These are phyloP conservation scores for Aspergillus sclerotioniger DNA, from an alignment of 495 filamentous ascomycete species.

Conservation along the genomic window DNA sequence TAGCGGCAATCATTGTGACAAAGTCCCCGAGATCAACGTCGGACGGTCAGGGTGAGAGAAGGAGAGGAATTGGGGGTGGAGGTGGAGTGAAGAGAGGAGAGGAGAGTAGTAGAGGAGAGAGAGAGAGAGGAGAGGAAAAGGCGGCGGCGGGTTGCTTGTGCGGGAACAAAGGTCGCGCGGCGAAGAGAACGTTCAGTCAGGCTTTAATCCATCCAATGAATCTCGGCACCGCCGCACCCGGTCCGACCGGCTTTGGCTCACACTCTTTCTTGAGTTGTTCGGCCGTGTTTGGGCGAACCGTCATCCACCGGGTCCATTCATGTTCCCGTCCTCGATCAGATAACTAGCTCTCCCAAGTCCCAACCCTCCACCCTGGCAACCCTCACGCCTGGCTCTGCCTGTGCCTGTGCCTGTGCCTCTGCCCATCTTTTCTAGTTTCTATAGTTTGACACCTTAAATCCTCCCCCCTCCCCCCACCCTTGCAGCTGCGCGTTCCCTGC, in stretches of 20 bases:
- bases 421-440: not conserved
- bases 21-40: conserved; percentile 25
- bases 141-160: conserved; percentile 21
- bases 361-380: too few species aligned
- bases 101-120: conserved; percentile 12
- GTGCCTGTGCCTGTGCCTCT: not conserved
- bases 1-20: conserved; percentile 58
- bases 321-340: conserved; percentile 18
- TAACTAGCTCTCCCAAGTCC: not conserved
- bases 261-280: conserved; percentile 9
- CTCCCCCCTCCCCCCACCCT: conserved; percentile 13
- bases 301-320: conserved; percentile 21
- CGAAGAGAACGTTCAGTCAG: not conserved
- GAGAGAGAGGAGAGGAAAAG: conserved; percentile 10
- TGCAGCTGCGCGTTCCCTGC: conserved; percentile 27
- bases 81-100: conserved; percentile 15
- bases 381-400: not conserved
- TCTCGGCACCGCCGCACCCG: conserved; percentile 37
- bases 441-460: not conserved
- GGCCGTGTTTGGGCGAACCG: conserved; percentile 2
- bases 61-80: conserved; percentile 25
- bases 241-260: conserved; percentile 35
- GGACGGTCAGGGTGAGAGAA: conserved; percentile 27
- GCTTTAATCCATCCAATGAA: conserved; percentile 15
- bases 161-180: conserved; percentile 19